phyloP scores from a whole-genome alignment of 768 basidiomycete genomes.

The Harrya chromipes region DNA sequence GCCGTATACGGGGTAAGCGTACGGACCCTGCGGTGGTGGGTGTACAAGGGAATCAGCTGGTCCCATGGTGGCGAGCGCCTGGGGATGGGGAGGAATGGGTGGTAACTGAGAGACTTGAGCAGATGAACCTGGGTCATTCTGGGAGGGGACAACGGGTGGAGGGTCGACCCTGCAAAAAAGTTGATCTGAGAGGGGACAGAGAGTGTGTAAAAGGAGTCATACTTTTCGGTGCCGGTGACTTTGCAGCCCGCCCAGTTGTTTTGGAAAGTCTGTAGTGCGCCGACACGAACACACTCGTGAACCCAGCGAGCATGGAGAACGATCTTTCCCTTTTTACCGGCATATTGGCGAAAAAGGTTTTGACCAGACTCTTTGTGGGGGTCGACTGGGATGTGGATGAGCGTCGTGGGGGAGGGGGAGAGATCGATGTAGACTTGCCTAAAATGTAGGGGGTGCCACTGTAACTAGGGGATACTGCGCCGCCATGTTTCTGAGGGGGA shows the following conservation, averaged over 20 bases:
- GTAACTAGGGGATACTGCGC: conserved; percentile 68
- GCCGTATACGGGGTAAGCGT: conserved; percentile 36
- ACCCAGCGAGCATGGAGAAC: conserved; percentile 76
- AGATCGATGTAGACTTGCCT: conserved; percentile 44
- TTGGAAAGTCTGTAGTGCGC: conserved; percentile 69
- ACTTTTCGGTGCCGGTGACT: conserved; percentile 74
- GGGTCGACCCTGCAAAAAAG: conserved; percentile 23
- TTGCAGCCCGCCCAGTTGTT: conserved; percentile 81
- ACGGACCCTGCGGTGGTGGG: conserved; percentile 28
- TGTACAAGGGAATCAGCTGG: conserved; percentile 28
- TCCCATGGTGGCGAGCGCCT: conserved; percentile 27
- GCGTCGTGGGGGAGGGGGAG: background rate
- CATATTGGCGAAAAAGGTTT: conserved; percentile 76
- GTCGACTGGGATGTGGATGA: conserved; percentile 51
- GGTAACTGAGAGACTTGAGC: conserved; percentile 25
- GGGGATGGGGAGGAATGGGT: conserved; percentile 27
- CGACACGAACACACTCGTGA: conserved; percentile 67
- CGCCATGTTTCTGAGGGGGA: conserved; percentile 66
- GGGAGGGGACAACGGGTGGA: conserved; percentile 16
- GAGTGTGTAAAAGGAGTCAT: conserved; percentile 19
- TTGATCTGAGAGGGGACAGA: background rate
- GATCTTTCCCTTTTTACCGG: conserved; percentile 74
- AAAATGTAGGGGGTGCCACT: conserved; percentile 79
- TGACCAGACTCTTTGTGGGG: conserved; percentile 78
- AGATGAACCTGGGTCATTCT: conserved; percentile 25